Conservation (phyloP, 345 rosid species). For the Populus euphratica region DNA sequence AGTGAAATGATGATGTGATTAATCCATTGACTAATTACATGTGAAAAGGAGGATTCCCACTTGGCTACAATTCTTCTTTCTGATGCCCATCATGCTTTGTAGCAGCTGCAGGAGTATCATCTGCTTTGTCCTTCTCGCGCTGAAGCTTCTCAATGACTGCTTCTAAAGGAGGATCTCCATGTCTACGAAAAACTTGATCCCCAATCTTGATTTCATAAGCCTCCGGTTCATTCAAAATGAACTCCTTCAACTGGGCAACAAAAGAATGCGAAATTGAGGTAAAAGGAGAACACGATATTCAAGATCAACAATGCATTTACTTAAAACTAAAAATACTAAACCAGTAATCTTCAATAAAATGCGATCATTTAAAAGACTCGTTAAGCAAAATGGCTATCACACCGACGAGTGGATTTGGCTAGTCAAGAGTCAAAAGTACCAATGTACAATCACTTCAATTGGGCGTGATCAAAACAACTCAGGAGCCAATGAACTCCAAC, state of each 20-base stretch:
- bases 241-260: slow-evolving; percentile 67
- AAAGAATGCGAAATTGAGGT: neutral
- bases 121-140: slow-evolving; percentile 24
- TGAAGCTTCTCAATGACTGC: slow-evolving; percentile 44
- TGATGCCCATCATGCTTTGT: slow-evolving; percentile 16
- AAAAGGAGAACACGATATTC: neutral
- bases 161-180: slow-evolving; percentile 86
- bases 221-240: slow-evolving; percentile 62
- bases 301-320: too few relatives aligned
- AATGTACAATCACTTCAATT: neutral
- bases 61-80: slow-evolving; percentile 58
- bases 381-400: too few relatives aligned
- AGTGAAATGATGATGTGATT: neutral
- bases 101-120: neutral
- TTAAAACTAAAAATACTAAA: neutral
- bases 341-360: too few relatives aligned
- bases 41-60: too few relatives aligned
- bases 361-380: too few relatives aligned
- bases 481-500: neutral
- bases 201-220: slow-evolving; percentile 86
- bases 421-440: neutral
- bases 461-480: neutral
- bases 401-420: too few relatives aligned
- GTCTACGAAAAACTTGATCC: slow-evolving; percentile 62
- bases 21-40: neutral